Percentiles rank a stretch among this genome's conserved stretches.
Evolutionary conservation across 495 filamentous ascomycete species (phyloP).

Genomic region (Diplogelasinospora grovesii): DNA sequence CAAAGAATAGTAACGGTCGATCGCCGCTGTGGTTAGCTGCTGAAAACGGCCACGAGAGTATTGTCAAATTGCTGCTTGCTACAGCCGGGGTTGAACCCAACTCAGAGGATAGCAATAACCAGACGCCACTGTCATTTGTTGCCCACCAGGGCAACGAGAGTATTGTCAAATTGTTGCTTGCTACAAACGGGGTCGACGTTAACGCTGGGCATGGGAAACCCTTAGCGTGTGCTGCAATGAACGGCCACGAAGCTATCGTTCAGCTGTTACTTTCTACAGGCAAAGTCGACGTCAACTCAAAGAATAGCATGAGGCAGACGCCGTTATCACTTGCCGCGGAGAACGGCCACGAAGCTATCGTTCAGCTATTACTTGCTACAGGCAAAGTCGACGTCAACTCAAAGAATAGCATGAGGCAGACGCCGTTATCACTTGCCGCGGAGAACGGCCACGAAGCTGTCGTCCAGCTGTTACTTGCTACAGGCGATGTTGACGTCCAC

Average conservation of each 20-base stretch:
- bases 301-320: not conserved
- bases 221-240: no score
- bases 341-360: slow-evolving; percentile 2
- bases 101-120: slow-evolving; percentile 1
- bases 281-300: not conserved
- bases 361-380: slow-evolving; percentile 8
- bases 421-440: slow-evolving; percentile 3
- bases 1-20: slow-evolving; percentile 9
- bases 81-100: not conserved
- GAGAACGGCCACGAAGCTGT: not conserved
- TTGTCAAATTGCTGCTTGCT: not conserved
- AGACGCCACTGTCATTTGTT: slow-evolving; percentile 12
- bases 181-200: no score
- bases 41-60: not conserved
- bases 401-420: slow-evolving; percentile 10
- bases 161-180: not conserved
- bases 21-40: slow-evolving; percentile 2
- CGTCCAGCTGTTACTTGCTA: no score
- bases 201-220: no score
- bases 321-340: not conserved
- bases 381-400: slow-evolving; percentile 15
- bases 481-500: no score
- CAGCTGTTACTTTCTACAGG: not conserved
- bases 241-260: no score
- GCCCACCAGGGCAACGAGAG: not conserved